Conservation (phyloP, 768 basidiomycete species). For the Coprinellus micaceus region DNA sequence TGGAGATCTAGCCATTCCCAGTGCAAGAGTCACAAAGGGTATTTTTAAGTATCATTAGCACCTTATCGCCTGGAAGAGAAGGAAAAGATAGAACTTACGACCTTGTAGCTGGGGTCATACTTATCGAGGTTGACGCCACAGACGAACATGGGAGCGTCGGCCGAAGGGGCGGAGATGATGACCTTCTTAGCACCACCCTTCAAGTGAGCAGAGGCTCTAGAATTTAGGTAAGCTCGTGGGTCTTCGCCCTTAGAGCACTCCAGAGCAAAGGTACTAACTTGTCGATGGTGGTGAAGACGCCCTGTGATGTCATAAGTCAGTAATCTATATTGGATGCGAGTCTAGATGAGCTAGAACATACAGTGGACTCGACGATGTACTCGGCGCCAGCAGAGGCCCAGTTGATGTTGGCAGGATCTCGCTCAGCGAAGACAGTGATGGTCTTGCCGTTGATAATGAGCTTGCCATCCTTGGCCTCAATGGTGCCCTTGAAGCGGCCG, state of each 20-base stretch:
- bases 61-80: background rate
- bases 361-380: constrained; percentile 96
- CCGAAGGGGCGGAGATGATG: constrained; percentile 98
- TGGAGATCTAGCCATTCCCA: constrained; percentile 73
- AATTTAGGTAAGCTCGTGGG: constrained; percentile 7
- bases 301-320: constrained; percentile 38
- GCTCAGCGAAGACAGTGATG: constrained; percentile 79
- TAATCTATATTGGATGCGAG: constrained; percentile 15
- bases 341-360: constrained; percentile 30
- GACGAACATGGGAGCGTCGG: constrained; percentile 94
- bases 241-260: no score
- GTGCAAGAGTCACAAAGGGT: background rate
- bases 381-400: constrained; percentile 82
- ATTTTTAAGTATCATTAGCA: constrained; percentile 10
- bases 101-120: constrained; percentile 85
- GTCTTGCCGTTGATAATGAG: constrained; percentile 78
- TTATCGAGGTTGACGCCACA: constrained; percentile 91
- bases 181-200: constrained; percentile 99
- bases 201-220: constrained; percentile 83
- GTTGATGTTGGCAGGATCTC: constrained; percentile 79
- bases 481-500: constrained; percentile 84
- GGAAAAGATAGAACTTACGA: constrained; percentile 47
- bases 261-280: constrained; percentile 46
- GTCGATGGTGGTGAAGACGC: constrained; percentile 96
- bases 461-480: constrained; percentile 84